Conservation (phyloP, 352 stramenopile species). For the Plasmopara muralis region DNA sequence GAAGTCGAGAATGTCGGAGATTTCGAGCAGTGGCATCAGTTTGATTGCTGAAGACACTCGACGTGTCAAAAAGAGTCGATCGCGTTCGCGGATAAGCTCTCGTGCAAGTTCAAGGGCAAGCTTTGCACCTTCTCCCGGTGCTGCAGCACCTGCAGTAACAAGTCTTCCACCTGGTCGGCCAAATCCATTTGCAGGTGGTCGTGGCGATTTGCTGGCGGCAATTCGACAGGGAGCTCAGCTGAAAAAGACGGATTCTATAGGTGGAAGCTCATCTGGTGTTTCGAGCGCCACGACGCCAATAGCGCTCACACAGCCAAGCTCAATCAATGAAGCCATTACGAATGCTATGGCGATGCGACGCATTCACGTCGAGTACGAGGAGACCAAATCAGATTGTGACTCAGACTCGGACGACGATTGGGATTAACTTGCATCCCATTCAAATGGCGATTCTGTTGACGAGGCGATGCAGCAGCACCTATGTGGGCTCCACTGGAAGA, state of each 20-base stretch:
- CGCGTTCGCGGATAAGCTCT: constrained; percentile 24
- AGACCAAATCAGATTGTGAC: constrained; percentile 43
- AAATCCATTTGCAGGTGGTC: constrained; percentile 59
- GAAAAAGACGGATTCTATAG: constrained; percentile 28
- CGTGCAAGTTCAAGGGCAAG: constrained; percentile 33
- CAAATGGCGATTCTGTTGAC: neutral
- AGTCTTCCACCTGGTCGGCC: constrained; percentile 45
- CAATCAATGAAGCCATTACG: constrained; percentile 73
- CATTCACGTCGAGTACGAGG: constrained; percentile 80
- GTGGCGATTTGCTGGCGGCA: constrained; percentile 67
- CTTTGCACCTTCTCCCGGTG: constrained; percentile 17
- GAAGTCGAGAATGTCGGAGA: constrained; percentile 21
- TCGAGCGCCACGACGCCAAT: constrained; percentile 14
- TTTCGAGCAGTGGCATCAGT: constrained; percentile 22
- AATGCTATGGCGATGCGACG: constrained; percentile 73
- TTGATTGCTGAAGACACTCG: constrained; percentile 7
- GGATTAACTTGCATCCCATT: constrained; percentile 31
- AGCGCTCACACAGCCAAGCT: constrained; percentile 36
- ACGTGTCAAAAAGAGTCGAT: constrained; percentile 22
- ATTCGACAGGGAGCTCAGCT: constrained; percentile 65
- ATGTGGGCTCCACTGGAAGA: constrained; percentile 26
- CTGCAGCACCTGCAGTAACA: constrained; percentile 22
- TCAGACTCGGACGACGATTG: constrained; percentile 81
- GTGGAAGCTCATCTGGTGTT: constrained; percentile 8
- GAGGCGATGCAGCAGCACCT: constrained; percentile 7